Conservation (phyloP, 169 alveolate species). For the Cardiosporidium cionae region DNA sequence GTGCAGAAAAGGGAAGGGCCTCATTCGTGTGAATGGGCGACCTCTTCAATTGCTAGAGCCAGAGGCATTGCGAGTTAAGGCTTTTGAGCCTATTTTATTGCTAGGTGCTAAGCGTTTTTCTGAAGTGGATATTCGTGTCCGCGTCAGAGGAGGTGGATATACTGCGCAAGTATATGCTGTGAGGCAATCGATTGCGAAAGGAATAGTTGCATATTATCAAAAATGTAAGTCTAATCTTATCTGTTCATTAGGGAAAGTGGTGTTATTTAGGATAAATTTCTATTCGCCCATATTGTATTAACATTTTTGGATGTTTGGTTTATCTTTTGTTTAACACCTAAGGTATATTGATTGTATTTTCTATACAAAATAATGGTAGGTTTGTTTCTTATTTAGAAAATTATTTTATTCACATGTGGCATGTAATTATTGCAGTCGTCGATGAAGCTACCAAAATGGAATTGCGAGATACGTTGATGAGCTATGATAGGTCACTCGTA, state of each 20-base stretch:
- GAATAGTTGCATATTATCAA: slow-evolving; percentile 93
- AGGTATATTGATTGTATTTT: too few relatives aligned
- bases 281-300: too few relatives aligned
- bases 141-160: slow-evolving; percentile 98
- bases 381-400: too few relatives aligned
- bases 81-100: slow-evolving; percentile 92
- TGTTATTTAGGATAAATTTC: too few relatives aligned
- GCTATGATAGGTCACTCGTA: slow-evolving; percentile 94
- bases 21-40: slow-evolving; percentile 54
- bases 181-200: slow-evolving; percentile 96
- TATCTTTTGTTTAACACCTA: too few relatives aligned
- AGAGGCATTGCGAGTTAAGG: slow-evolving; percentile 82
- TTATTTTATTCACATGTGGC: too few relatives aligned
- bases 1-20: slow-evolving; percentile 84
- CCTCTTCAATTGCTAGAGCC: slow-evolving; percentile 37
- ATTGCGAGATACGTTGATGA: slow-evolving; percentile 82
- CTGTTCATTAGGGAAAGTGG: too few relatives aligned
- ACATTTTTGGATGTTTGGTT: too few relatives aligned
- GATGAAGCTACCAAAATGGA: slow-evolving; percentile 89
- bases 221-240: slow-evolving; percentile 70
- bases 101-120: slow-evolving; percentile 85
- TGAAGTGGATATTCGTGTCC: slow-evolving; percentile 88
- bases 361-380: too few relatives aligned
- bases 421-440: too few relatives aligned
- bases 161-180: slow-evolving; percentile 90